Base-by-base conservation (phyloP, 169 alveolate species). In the Plasmodium gonderi region DNA sequence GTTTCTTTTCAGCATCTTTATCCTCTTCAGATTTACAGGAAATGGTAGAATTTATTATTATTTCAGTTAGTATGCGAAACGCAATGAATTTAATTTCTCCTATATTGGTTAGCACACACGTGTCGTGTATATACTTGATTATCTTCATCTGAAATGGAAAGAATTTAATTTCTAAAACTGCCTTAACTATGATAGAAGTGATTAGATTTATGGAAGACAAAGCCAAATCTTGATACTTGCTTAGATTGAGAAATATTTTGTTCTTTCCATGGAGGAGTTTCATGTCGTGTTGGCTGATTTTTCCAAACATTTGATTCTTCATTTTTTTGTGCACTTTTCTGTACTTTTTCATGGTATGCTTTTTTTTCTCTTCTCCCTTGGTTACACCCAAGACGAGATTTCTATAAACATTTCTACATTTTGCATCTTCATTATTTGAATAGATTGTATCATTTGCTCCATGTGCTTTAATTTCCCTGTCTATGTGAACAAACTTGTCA, bases 111-210 rank as follows among this genome's bases (percentile, higher is more conserved):
- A 51, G 40, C 60, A 90, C 51, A 14, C 90, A 76, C 2, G 60
- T 60, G 45, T 90, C 90, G 54, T 90, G 94, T 67, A 90, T 78
- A 29, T 90, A 90, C 54, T 79, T 90, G 11, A 90, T 78, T 47
- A 90, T 33, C 72, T 77, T 90, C 11, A 79, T 49, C 31, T 77
- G 31, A 68, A 90, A 69, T 42, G 38, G 54, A 49, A 78, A 90
- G 33, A 44, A 42, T 12, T 90, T 49, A 11, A 90, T 45, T 23
- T 78, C 82, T 23, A 33, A 65, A 17, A 47, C 64, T 8, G 82
- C 29, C 38, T 69, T 64, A 11, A 90, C 90, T 12, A 90, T 77
- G 49, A 90, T 90, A 7, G 44, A 29, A 11, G 80, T 78, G 60
- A 90, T 76, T 23, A 26, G 72, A 31, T 90, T 78, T 79, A 90